phyloP scores from a whole-genome alignment of 306 rosid species.

The Cicer pinnatifidum region DNA sequence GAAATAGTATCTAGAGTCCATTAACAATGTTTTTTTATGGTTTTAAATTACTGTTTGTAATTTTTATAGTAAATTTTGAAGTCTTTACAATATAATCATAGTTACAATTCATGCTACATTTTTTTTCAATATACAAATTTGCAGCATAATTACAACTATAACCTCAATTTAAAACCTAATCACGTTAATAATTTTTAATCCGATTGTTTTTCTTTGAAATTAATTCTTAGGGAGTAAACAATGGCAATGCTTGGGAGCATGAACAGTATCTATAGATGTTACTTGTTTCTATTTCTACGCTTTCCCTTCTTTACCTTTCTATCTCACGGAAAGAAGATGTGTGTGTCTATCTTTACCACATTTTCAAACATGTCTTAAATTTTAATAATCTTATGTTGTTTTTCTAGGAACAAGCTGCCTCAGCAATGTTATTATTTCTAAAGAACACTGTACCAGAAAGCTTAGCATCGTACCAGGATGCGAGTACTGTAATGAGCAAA shows the following conservation, averaged over 20 bases:
- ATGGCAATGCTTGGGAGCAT: background rate
- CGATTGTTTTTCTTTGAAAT: too few species aligned
- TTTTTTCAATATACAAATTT: too few species aligned
- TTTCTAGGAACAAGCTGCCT: constrained; percentile 52
- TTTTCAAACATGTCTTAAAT: constrained; percentile 8
- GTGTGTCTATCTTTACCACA: constrained; percentile 10
- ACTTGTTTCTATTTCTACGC: background rate
- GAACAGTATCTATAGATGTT: background rate
- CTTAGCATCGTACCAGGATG: constrained; percentile 22
- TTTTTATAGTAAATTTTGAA: too few species aligned
- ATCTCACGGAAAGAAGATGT: background rate
- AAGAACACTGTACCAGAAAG: constrained; percentile 58
- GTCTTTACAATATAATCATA: too few species aligned
- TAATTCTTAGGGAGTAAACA: too few species aligned
- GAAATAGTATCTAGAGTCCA: too few species aligned
- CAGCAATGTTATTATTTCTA: constrained; percentile 51
- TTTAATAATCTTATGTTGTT: constrained; percentile 6
- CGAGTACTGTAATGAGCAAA: constrained; percentile 34
- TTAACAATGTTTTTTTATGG: too few species aligned
- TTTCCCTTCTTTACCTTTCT: background rate
- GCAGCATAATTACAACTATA: too few species aligned
- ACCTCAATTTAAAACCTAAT: too few species aligned
- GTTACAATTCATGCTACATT: too few species aligned
- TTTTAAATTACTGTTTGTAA: too few species aligned
- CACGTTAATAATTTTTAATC: too few species aligned